A percentile compares a stretch with the other conserved stretches of the same genome.
Evolutionary conservation across 2,329 filamentous ascomycete species (phyloP).

Genomic region (Cladophialophora immunda): DNA sequence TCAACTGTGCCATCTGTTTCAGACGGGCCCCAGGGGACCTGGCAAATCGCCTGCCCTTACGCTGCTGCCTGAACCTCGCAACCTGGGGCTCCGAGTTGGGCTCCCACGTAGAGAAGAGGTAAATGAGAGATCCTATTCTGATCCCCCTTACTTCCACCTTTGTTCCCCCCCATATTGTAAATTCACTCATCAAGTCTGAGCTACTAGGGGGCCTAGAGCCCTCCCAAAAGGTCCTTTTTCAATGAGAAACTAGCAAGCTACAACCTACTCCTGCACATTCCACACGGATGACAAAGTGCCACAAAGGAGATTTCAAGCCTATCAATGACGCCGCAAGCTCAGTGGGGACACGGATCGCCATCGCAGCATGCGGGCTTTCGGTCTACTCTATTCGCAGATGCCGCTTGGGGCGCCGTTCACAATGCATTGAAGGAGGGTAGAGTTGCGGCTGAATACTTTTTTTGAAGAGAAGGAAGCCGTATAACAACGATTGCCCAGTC

Average conservation of each 20-base stretch:
- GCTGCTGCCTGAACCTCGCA: not conserved
- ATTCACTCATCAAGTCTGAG: not conserved
- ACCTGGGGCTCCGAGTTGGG: constrained; percentile 8
- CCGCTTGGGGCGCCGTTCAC: constrained; percentile 3
- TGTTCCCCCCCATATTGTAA: not conserved
- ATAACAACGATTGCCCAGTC: not conserved
- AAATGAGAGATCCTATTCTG: constrained; percentile 12
- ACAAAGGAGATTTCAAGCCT: not conserved
- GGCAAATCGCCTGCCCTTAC: not conserved
- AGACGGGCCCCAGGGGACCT: not conserved
- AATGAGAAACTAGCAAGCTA: not conserved
- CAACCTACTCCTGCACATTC: not conserved
- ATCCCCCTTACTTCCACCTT: constrained; percentile 5
- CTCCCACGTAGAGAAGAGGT: constrained; percentile 12
- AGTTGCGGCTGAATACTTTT: not conserved
- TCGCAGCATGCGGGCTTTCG: constrained; percentile 12
- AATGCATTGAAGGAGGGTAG: not conserved
- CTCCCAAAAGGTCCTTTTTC: not conserved
- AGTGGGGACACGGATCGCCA: constrained; percentile 15
- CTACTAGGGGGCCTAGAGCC: not conserved
- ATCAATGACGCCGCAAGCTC: not conserved
- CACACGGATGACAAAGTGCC: not conserved
- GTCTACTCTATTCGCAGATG: constrained; percentile 8
- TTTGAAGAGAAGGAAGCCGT: not conserved
- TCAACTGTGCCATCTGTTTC: not conserved